Conservation (phyloP, 2,329 filamentous ascomycete species). For the Fusarium sulawesiense region DNA sequence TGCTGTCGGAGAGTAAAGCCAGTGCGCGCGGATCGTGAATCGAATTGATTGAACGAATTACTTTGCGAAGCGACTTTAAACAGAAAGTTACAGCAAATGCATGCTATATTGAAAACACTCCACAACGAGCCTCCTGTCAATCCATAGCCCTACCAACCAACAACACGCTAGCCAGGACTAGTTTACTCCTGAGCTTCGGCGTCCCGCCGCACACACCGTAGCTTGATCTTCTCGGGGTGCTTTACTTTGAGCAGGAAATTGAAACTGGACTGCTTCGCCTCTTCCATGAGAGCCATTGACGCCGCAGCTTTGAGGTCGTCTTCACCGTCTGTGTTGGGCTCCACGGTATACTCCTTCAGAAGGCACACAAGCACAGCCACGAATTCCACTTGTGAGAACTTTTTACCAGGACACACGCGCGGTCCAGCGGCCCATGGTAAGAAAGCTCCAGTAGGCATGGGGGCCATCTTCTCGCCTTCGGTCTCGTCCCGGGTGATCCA, state of each 20-base stretch:
- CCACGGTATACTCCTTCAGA: conserved; percentile 31
- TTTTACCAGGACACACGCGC: conserved; percentile 38
- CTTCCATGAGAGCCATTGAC: conserved; percentile 32
- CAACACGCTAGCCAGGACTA: background rate
- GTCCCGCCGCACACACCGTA: conserved; percentile 31
- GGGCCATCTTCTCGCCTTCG: conserved; percentile 21
- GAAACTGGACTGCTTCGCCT: conserved; percentile 41
- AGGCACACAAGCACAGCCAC: conserved; percentile 38
- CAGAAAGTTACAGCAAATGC: background rate
- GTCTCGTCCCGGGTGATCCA: conserved; percentile 32
- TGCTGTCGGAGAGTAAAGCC: background rate
- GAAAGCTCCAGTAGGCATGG: conserved; percentile 25
- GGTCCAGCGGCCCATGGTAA: conserved; percentile 35
- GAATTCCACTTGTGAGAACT: conserved; percentile 44
- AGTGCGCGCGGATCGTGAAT: background rate
- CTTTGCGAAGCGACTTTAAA: background rate
- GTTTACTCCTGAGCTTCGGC: background rate
- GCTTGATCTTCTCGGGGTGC: conserved; percentile 36
- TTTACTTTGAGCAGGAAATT: conserved; percentile 42
- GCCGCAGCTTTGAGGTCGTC: conserved; percentile 26
- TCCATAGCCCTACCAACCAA: background rate
- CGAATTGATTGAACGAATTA: background rate
- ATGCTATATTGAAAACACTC: background rate
- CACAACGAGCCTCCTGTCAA: background rate
- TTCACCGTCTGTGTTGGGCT: conserved; percentile 26